Evolutionary conservation across 2,329 filamentous ascomycete genomes (phyloP).

Genomic region (Salinomyces thailandicus): DNA sequence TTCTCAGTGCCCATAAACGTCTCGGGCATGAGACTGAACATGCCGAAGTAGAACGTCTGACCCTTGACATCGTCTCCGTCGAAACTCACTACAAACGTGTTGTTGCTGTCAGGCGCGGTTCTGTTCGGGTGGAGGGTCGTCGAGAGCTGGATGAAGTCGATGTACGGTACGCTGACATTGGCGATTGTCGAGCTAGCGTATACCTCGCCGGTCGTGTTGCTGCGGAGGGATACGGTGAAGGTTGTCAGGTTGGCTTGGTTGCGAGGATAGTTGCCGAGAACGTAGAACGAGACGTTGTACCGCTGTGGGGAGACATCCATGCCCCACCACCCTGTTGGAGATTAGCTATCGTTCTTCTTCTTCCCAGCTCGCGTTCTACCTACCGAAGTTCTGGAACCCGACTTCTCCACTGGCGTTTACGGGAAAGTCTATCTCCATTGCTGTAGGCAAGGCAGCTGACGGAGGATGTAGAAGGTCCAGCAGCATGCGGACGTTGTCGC

Average conservation of each 20-base stretch:
- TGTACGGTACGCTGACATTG: constrained; percentile 2
- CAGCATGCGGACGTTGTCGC: constrained; percentile 12
- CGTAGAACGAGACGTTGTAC: constrained; percentile 44
- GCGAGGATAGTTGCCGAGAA: constrained; percentile 25
- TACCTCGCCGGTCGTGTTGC: constrained; percentile 1
- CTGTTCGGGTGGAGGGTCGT: constrained; percentile 1
- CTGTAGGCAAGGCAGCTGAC: constrained; percentile 16
- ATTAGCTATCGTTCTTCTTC: background rate
- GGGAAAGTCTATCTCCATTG: constrained; percentile 14
- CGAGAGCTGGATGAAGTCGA: background rate
- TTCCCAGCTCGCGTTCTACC: constrained; percentile 6
- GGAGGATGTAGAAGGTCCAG: constrained; percentile 15
- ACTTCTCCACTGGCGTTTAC: constrained; percentile 27
- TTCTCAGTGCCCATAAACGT: constrained; percentile 3
- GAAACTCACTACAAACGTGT: constrained; percentile 2
- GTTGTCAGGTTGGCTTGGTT: constrained; percentile 14
- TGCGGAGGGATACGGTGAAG: constrained; percentile 2
- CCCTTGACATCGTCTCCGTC: constrained; percentile 1
- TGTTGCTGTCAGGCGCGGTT: background rate
- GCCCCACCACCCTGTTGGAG: constrained; percentile 33
- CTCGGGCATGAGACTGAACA: constrained; percentile 4
- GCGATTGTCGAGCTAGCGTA: constrained; percentile 1
- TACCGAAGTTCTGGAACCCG: constrained; percentile 39
- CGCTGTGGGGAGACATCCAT: constrained; percentile 40
- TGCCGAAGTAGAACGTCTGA: constrained; percentile 4